Evolutionary conservation across 257 asterid genomes (phyloP).

Genomic region (Ligustrum vulgare): DNA sequence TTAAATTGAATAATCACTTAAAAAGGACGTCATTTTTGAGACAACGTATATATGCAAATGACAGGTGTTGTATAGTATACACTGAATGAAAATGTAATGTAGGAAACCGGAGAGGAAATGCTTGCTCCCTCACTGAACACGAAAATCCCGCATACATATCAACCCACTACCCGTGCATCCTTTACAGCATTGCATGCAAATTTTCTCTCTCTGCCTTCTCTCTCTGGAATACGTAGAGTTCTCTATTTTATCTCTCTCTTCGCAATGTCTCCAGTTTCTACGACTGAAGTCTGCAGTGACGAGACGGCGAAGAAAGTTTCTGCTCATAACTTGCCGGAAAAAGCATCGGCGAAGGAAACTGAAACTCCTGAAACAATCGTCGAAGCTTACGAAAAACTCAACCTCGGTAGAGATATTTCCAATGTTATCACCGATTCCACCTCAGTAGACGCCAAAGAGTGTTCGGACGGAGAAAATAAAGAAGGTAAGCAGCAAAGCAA

Average conservation of each 20-base stretch:
- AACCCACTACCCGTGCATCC: slow-evolving; percentile 9
- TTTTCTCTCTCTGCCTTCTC: slow-evolving; percentile 18
- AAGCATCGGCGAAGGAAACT: slow-evolving; percentile 2
- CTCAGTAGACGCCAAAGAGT: slow-evolving; percentile 11
- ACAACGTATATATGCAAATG: too few relatives aligned
- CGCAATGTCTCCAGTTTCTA: slow-evolving; percentile 27
- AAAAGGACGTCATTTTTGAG: too few relatives aligned
- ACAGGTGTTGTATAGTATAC: not conserved
- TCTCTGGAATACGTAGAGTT: slow-evolving; percentile 18
- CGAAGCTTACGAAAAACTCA: slow-evolving; percentile 33
- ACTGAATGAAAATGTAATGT: slow-evolving; percentile 14
- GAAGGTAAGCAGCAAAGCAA: not conserved
- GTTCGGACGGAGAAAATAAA: not conserved
- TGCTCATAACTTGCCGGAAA: slow-evolving; percentile 12
- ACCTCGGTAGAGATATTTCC: slow-evolving; percentile 14
- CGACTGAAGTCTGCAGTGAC: slow-evolving; percentile 9
- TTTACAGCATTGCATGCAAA: slow-evolving; percentile 16
- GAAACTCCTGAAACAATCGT: slow-evolving; percentile 19
- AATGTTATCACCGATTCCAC: slow-evolving; percentile 4
- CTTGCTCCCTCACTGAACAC: not conserved
- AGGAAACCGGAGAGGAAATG: slow-evolving; percentile 29
- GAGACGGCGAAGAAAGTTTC: slow-evolving; percentile 1
- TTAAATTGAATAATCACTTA: too few relatives aligned
- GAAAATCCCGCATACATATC: not conserved
- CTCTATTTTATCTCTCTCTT: not conserved